phyloP scores from a whole-genome alignment of 345 rosid species.

The Ricinus communis region DNA sequence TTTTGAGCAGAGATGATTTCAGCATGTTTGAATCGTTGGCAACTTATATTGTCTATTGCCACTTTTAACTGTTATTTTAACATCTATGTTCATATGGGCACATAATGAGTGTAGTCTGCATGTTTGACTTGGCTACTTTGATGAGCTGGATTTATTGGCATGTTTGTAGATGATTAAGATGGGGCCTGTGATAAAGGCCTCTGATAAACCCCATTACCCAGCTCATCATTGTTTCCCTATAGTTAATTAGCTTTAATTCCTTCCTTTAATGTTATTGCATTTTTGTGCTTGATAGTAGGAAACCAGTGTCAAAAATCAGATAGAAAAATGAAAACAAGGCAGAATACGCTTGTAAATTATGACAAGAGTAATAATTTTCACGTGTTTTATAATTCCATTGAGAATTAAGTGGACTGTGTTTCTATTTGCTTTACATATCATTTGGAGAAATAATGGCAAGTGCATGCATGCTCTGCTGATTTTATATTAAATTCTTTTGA shows the following conservation, averaged over 20 bases:
- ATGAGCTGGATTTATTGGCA: too few relatives aligned
- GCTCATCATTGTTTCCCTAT: neutral
- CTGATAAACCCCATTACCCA: neutral
- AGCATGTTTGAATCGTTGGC: too few relatives aligned
- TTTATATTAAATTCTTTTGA: conserved; percentile 1
- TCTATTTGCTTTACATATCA: neutral
- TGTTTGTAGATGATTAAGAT: neutral
- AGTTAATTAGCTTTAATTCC: neutral
- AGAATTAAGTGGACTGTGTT: neutral
- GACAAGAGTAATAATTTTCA: too few relatives aligned
- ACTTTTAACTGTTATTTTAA: too few relatives aligned
- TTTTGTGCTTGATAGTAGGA: neutral
- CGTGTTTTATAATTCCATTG: neutral
- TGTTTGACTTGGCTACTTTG: too few relatives aligned
- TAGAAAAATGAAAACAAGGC: neutral
- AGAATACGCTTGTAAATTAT: neutral
- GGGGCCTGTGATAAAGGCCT: neutral
- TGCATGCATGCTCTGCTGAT: neutral
- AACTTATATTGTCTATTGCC: too few relatives aligned
- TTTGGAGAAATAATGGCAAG: neutral
- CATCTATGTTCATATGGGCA: too few relatives aligned
- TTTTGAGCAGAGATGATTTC: too few relatives aligned
- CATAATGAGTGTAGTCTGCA: too few relatives aligned
- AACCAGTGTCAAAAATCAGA: neutral
- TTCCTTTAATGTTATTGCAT: neutral